Conservation (phyloP, 2,329 filamentous ascomycete genomes). For the Aplosporella prunicola region DNA sequence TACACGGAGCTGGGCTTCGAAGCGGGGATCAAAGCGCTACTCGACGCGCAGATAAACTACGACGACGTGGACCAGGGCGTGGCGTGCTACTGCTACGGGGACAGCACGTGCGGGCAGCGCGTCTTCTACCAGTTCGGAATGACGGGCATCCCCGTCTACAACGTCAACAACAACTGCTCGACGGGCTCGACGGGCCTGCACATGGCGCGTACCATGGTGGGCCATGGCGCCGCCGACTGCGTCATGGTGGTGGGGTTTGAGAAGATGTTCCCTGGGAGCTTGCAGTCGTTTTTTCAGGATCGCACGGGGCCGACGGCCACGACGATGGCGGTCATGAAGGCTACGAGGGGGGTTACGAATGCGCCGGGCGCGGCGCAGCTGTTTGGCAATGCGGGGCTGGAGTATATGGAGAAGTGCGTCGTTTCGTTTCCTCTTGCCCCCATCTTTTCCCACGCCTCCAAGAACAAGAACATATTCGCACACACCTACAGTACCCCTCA, state of each 20-base stretch:
- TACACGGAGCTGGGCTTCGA: conserved; percentile 93
- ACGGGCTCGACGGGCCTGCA: conserved; percentile 87
- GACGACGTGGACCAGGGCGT: conserved; percentile 92
- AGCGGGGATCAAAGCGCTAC: conserved; percentile 78
- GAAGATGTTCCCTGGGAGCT: conserved; percentile 91
- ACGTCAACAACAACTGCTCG: conserved; percentile 98
- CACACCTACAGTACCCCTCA: too few species aligned
- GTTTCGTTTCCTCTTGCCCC: background rate
- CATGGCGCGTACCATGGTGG: conserved; percentile 72
- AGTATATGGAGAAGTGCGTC: conserved; percentile 85
- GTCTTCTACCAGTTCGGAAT: conserved; percentile 99
- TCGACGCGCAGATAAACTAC: conserved; percentile 81
- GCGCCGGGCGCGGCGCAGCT: conserved; percentile 82
- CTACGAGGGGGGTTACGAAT: conserved; percentile 70
- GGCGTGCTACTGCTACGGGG: conserved; percentile 97
- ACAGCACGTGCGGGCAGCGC: conserved; percentile 87
- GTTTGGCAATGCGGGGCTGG: conserved; percentile 87
- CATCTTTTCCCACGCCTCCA: background rate
- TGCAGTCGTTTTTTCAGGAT: conserved; percentile 79
- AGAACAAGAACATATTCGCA: conserved; percentile 9
- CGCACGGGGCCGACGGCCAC: conserved; percentile 70
- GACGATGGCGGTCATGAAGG: conserved; percentile 67
- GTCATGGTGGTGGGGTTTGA: conserved; percentile 91
- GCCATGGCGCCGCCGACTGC: conserved; percentile 73
- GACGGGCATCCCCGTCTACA: conserved; percentile 92